Percentiles rank a stretch among this genome's conserved stretches.
phyloP scores from a whole-genome alignment of 805 yeast species.

The Priceomyces medius region DNA sequence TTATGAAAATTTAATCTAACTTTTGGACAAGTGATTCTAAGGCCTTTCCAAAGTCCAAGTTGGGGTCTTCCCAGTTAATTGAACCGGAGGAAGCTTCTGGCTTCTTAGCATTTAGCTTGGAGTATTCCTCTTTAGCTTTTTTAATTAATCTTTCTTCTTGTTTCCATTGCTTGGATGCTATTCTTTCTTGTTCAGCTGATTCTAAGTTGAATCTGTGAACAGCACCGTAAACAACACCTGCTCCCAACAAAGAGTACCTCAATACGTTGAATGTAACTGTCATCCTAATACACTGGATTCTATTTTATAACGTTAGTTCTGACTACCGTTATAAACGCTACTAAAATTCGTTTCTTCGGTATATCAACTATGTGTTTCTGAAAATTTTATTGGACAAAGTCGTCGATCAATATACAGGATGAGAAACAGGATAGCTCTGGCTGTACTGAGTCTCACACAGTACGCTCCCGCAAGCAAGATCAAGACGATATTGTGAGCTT shows the following conservation, averaged over 20 bases:
- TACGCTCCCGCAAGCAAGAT: background rate
- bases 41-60: conserved; percentile 77
- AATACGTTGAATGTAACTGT: conserved; percentile 60
- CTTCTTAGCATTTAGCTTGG: conserved; percentile 52
- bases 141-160: conserved; percentile 72
- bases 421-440: background rate
- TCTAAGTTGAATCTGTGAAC: conserved; percentile 74
- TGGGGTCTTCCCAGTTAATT: conserved; percentile 81
- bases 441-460: background rate
- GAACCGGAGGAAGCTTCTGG: conserved; percentile 44
- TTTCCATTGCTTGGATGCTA: conserved; percentile 57
- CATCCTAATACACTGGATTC: conserved; percentile 17
- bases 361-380: conserved; percentile 1
- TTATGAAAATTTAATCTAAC: conserved; percentile 27
- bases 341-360: background rate
- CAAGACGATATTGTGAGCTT: background rate
- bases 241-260: conserved; percentile 88
- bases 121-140: conserved; percentile 88
- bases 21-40: conserved; percentile 65
- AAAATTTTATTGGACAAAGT: conserved; percentile 11
- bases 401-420: conserved; percentile 3
- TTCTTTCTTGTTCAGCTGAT: conserved; percentile 55
- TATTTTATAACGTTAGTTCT: background rate
- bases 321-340: background rate
- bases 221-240: conserved; percentile 88